Percentiles rank a stretch among this genome's conserved stretches.
phyloP scores from a whole-genome alignment of 352 stramenopile genomes.

The Pythium rhizo-oryzae region DNA sequence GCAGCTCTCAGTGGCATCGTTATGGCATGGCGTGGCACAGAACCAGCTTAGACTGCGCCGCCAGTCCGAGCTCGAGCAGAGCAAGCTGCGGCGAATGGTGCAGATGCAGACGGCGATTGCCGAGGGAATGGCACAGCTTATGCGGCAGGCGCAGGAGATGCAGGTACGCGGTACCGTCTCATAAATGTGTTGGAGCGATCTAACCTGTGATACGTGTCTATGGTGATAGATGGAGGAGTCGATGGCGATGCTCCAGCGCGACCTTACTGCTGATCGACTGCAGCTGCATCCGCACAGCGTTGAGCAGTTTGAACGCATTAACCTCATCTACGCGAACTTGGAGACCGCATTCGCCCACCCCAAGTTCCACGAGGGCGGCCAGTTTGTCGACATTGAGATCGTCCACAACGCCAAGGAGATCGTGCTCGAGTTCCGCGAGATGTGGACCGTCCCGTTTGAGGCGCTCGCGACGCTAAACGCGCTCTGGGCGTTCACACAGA shows the following conservation, averaged over 20 bases:
- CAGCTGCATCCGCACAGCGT: neutral
- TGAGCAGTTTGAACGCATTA: conserved; percentile 12
- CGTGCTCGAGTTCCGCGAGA: conserved; percentile 20
- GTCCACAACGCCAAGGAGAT: conserved; percentile 9
- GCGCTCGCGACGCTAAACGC: conserved; percentile 7
- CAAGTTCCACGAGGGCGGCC: conserved; percentile 23
- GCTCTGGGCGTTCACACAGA: conserved; percentile 15
- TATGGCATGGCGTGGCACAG: conserved; percentile 15
- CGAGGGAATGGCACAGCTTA: conserved; percentile 27
- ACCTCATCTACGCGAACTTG: conserved; percentile 7
- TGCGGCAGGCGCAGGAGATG: conserved; percentile 9
- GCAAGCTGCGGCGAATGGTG: conserved; percentile 24
- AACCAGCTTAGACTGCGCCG: conserved; percentile 16
- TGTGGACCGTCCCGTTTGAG: conserved; percentile 23
- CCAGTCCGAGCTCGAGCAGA: conserved; percentile 34
- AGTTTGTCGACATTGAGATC: conserved; percentile 25
- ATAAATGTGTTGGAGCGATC: neutral
- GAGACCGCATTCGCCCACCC: conserved; percentile 8
- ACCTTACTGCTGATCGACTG: neutral
- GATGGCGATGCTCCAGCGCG: neutral
- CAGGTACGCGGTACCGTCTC: neutral
- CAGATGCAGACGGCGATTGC: conserved; percentile 34
- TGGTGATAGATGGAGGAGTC: neutral
- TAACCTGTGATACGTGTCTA: neutral
- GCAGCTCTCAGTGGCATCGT: neutral